Conservation (phyloP, 257 asterid species). For the Buddleja alternifolia region DNA sequence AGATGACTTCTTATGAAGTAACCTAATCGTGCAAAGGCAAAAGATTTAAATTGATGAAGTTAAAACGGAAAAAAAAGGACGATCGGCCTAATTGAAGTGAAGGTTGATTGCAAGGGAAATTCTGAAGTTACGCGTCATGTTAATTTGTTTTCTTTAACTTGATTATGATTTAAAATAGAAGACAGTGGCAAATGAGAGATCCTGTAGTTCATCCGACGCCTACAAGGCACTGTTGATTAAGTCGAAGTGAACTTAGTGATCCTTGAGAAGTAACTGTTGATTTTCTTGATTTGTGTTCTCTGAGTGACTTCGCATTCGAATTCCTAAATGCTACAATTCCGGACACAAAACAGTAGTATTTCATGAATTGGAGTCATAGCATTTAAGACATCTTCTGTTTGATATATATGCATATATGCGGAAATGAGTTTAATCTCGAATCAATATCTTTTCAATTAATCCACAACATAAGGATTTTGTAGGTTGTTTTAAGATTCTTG, state of each 20-base stretch:
- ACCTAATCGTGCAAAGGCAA: no score
- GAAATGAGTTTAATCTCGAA: not conserved
- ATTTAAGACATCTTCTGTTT: not conserved
- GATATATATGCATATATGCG: not conserved
- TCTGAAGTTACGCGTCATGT: not conserved
- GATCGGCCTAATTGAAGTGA: not conserved
- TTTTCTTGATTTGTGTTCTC: not conserved
- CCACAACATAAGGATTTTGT: not conserved
- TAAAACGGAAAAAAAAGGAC: not conserved
- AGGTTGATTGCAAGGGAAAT: not conserved
- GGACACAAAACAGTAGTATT: not conserved
- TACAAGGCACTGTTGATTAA: not conserved
- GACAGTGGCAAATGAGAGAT: not conserved
- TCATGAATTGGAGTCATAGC: not conserved
- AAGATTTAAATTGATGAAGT: no score
- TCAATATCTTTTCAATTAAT: not conserved
- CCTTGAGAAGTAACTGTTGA: no score
- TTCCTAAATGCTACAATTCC: not conserved
- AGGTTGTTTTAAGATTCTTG: not conserved
- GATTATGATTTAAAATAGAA: not conserved
- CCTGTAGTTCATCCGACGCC: not conserved
- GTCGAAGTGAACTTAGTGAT: not conserved
- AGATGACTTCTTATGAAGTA: slow-evolving; percentile 8
- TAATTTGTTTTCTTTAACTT: not conserved
- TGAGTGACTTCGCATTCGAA: not conserved